phyloP scores from a whole-genome alignment of 805 yeast species.

The Barnettozyma botsteinii region DNA sequence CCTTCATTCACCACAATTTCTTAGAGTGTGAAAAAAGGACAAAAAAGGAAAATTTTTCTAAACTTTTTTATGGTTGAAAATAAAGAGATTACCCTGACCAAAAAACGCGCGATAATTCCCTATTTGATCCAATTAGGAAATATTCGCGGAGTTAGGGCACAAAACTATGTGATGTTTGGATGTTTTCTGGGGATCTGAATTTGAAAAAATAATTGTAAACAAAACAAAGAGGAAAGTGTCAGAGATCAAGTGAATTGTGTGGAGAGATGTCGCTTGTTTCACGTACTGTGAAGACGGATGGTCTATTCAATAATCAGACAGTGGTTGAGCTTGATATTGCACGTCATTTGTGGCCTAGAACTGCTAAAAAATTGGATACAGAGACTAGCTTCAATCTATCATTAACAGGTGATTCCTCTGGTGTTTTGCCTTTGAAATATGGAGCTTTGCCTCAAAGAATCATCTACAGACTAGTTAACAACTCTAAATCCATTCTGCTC shows the following conservation, averaged over 20 bases:
- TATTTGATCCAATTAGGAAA: not conserved
- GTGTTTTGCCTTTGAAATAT: slow-evolving; percentile 12
- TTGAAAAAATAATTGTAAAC: slow-evolving; percentile 5
- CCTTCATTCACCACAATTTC: not conserved
- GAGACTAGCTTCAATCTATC: slow-evolving; percentile 17
- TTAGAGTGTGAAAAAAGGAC: not conserved
- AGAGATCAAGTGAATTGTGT: not conserved
- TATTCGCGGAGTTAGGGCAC: slow-evolving; percentile 6
- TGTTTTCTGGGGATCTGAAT: not conserved
- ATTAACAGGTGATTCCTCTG: slow-evolving; percentile 14
- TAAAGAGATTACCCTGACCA: not conserved
- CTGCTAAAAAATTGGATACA: slow-evolving; percentile 13
- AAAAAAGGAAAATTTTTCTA: not conserved
- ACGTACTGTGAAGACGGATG: slow-evolving; percentile 10
- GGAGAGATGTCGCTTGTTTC: slow-evolving; percentile 12
- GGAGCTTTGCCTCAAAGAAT: slow-evolving; percentile 28
- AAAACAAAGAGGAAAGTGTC: not conserved
- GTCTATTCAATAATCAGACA: not conserved
- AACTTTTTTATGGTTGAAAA: not conserved
- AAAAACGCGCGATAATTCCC: slow-evolving; percentile 2
- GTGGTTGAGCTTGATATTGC: slow-evolving; percentile 21
- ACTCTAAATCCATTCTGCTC: slow-evolving; percentile 14
- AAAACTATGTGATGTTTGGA: slow-evolving; percentile 5
- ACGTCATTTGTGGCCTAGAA: slow-evolving; percentile 18
- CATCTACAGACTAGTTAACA: slow-evolving; percentile 17